Base-by-base conservation (phyloP, 371 early-diverging fungal species). In the Fennellomyces sp. region DNA sequence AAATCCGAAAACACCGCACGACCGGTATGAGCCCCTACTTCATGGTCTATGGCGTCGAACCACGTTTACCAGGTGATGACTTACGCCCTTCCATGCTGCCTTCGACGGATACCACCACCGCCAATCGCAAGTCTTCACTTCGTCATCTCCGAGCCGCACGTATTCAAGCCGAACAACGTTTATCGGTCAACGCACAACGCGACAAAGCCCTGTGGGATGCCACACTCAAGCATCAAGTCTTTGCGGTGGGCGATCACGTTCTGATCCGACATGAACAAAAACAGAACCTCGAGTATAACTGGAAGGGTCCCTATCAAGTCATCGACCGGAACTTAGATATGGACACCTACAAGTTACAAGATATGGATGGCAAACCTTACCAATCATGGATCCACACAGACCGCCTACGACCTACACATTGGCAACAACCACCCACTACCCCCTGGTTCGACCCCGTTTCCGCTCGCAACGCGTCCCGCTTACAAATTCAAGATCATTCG, bases 201-300 rank as follows among this genome's bases (percentile, higher is more conserved):
- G 72, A 71, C 51, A 66, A 72, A 48, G 61, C 6, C 3, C 19
- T 36, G 2, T 72, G 68, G 68, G 67, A 67, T 52, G 39, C 60
- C 0, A 33, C 27, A 1, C 31, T 68, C 0, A 36, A 53, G 13
- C 25, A 6, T 4, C 38, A 39, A 17, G 29, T 11, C 6, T 65
- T 65, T 28, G 28, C 42, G 3, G 27, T 57, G 47, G 66, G 61
- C 35, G 56, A 65, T 25, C 26, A 54, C 10, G 66, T 65, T 3
- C 26, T 50, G 6, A 7, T 65, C 35, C 47, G 38, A 1, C 41
- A 54, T 15, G 58, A 65, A 47, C 19, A 31, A 5, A 25, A 27
- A 1, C 17, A 26, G 48, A 41, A 61, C 12, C 29, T 65, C 15
- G 59, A 64, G 15, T 38, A 8, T 6, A 30, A 36, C 21, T 64